Evolutionary conservation across 116 monocot genomes (phyloP).

Genomic region (Zostera marina): DNA sequence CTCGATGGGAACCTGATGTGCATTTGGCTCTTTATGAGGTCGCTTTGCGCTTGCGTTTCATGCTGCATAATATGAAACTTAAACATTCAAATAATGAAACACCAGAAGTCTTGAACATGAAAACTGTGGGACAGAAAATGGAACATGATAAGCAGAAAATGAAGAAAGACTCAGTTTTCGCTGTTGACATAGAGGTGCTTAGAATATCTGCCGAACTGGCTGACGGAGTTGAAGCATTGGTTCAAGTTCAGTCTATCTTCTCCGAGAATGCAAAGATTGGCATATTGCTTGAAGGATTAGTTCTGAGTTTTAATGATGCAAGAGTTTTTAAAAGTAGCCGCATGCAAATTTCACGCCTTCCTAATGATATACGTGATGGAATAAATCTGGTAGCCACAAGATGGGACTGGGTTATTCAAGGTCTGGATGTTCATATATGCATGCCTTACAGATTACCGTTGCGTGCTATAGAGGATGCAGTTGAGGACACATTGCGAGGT

Average conservation of each 20-base stretch:
- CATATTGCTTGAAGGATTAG: slow-evolving; percentile 66
- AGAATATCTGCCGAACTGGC: slow-evolving; percentile 80
- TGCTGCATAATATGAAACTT: slow-evolving; percentile 39
- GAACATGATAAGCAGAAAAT: slow-evolving; percentile 28
- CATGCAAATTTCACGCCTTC: slow-evolving; percentile 90
- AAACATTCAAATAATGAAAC: slow-evolving; percentile 19
- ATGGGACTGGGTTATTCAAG: slow-evolving; percentile 97
- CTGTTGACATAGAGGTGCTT: slow-evolving; percentile 76
- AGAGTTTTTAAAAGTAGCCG: slow-evolving; percentile 84
- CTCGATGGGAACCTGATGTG: slow-evolving; percentile 91
- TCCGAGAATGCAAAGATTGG: slow-evolving; percentile 96
- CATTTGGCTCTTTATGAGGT: slow-evolving; percentile 69
- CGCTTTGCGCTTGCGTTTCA: slow-evolving; percentile 33
- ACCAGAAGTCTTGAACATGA: slow-evolving; percentile 9
- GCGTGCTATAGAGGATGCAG: slow-evolving; percentile 97
- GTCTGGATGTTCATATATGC: slow-evolving; percentile 78
- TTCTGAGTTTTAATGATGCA: slow-evolving; percentile 61
- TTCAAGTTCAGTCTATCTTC: slow-evolving; percentile 90
- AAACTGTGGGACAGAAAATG: slow-evolving; percentile 17
- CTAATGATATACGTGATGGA: slow-evolving; percentile 30
- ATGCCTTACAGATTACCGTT: slow-evolving; percentile 80
- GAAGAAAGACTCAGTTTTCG: slow-evolving; percentile 68
- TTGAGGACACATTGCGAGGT: slow-evolving; percentile 79
- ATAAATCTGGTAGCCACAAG: slow-evolving; percentile 21
- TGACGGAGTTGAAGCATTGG: slow-evolving; percentile 73